Evolutionary conservation across 768 basidiomycete species (phyloP), one percentile per base, ranked within the genome.

Genomic region (Russula emetica): DNA sequence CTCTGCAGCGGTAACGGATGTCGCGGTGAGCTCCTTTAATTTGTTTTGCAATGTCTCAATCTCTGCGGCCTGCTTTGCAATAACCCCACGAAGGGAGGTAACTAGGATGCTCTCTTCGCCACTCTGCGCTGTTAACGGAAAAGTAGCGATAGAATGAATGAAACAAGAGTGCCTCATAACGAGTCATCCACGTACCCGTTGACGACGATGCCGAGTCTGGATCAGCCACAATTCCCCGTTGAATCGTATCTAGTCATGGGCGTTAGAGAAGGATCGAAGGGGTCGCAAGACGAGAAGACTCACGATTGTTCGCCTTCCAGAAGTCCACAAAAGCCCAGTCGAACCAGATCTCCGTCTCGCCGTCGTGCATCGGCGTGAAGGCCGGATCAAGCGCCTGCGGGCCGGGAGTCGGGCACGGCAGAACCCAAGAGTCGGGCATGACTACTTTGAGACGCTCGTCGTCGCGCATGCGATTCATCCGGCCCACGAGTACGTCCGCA

Each of bases 241-340:
- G 91, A 2, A 92, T 78, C 18, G 90, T 83, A 75, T 90, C 90
- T 92, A 69, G 57, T 56, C 61, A 45, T 30, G 18, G 16, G 53
- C 30, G 16, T 60, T 42, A 34, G 42, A 47, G n/a, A 50, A 14
- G 16, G 26, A 60, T 18, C 30, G 13, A 34, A 42, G 32, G 55
- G 30, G 18, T 5, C 7, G 49, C 7, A 56, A 66, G 11, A 58
- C 8, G 55, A 52, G 38, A 53, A 52, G 38, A 51, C 51, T 28
- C 70, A 96, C 96, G 92, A 71, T 94, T 97, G 71, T 96, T 95
- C 52, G 92, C 94, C 77, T 98, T 98, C 90, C 93, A 95, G 74
- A 98, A 99, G 74, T 99, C 97, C 7, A 97, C 85, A 75, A 98
- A 98, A 0, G 88, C 83, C 93, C 95, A 98, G 74, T 98, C 95